Evolutionary conservation across 306 rosid genomes (phyloP).

Genomic region (Hippophae rhamnoides): DNA sequence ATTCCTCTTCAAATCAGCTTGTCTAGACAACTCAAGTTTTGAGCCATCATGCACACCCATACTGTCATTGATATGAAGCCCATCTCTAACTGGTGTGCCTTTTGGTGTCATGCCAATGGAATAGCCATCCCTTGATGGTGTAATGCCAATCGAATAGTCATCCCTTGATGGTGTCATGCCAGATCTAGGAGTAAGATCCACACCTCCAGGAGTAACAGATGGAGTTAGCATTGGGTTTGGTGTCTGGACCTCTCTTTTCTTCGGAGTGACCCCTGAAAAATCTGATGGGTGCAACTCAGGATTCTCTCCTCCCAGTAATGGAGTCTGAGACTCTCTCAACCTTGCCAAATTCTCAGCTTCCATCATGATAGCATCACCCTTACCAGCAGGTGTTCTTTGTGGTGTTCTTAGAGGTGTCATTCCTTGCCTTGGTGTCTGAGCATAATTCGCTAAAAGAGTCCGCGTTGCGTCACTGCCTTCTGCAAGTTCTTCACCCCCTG

Average conservation of each 20-base stretch:
- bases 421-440: conserved; percentile 69
- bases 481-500: conserved; percentile 51
- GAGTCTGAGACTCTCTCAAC: conserved; percentile 95
- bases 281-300: conserved; percentile 94
- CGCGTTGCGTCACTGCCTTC: conserved; percentile 84
- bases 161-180: conserved; percentile 88
- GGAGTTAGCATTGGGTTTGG: conserved; percentile 86
- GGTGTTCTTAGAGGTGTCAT: conserved; percentile 78
- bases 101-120: conserved; percentile 74
- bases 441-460: conserved; percentile 83
- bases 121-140: conserved; percentile 71
- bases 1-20: conserved; percentile 63
- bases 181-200: conserved; percentile 64
- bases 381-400: conserved; percentile 88
- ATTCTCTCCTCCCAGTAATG: conserved; percentile 86
- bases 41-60: conserved; percentile 57
- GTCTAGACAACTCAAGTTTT: conserved; percentile 64
- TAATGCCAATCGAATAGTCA: conserved; percentile 62
- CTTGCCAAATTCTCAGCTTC: conserved; percentile 93
- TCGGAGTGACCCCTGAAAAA: conserved; percentile 96
- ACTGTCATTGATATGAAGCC: conserved; percentile 73
- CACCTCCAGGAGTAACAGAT: conserved; percentile 80
- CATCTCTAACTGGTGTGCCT: conserved; percentile 87
- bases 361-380: conserved; percentile 94
- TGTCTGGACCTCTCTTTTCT: conserved; percentile 65